These are phyloP conservation scores for Globomyces pollinis-pini DNA, from an alignment of 192 early-diverging fungal species.

Conservation along the genomic window DNA sequence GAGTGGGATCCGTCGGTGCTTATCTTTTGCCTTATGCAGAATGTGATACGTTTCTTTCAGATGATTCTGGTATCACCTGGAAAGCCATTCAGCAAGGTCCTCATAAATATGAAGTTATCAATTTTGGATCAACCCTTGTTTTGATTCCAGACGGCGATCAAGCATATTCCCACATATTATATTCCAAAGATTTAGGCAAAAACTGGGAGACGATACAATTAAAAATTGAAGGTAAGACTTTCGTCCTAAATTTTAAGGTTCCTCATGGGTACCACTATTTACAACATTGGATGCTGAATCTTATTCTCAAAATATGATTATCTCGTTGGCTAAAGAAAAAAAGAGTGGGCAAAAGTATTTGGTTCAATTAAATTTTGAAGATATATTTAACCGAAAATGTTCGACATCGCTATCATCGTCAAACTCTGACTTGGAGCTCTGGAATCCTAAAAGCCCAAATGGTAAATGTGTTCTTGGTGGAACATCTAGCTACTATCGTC, in stretches of 20 bases:
- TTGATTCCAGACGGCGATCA: conserved; percentile 52
- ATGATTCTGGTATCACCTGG: conserved; percentile 80
- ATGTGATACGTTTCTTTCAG: conserved; percentile 79
- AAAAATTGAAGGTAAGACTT: conserved; percentile 15
- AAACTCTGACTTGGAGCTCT: conserved; percentile 65
- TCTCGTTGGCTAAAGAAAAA: conserved; percentile 34
- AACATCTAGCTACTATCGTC: conserved; percentile 59
- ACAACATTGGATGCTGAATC: conserved; percentile 74
- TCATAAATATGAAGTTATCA: conserved; percentile 77
- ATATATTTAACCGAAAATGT: conserved; percentile 56
- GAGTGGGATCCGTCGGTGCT: conserved; percentile 79
- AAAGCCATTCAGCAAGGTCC: conserved; percentile 53
- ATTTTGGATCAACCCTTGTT: conserved; percentile 72
- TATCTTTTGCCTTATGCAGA: conserved; percentile 61
- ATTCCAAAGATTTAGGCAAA: conserved; percentile 71
- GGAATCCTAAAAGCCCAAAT: conserved; percentile 40
- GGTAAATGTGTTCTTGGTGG: conserved; percentile 79
- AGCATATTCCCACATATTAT: conserved; percentile 49
- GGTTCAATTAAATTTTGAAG: conserved; percentile 66
- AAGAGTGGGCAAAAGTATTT: conserved; percentile 24
- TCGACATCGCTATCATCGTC: conserved; percentile 44
- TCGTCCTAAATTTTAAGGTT: background rate
- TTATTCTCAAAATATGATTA: conserved; percentile 62
- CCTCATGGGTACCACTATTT: conserved; percentile 40
- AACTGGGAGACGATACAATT: conserved; percentile 55